Base-by-base conservation (phyloP, 2,329 filamentous ascomycete genomes). In the Cylindrodendrum hubeiense region DNA sequence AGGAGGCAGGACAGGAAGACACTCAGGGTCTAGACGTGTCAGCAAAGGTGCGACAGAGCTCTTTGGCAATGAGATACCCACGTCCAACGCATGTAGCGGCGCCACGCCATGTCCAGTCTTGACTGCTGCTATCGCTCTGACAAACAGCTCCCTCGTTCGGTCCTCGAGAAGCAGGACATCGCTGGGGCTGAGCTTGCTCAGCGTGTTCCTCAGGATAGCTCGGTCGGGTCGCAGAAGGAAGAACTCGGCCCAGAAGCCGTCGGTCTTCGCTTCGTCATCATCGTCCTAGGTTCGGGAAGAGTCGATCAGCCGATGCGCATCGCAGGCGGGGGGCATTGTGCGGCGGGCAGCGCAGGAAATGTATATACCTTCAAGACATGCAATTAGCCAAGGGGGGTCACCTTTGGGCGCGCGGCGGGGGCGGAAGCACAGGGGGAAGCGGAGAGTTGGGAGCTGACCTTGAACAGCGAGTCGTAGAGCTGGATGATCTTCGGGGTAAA, bases 231-330 rank as follows among this genome's bases (percentile, higher is more conserved):
- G 90, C 63, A 98, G 85, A 39, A 99, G 87, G 79, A 99, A 99
- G 82, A 99, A 94, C 80, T 98, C 96, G 71, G 89, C 87, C 96
- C 96, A 99, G 82, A 98, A 99, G 46, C 94, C 95, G 66, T 97
- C 94, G 1, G 93, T 88, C 67, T 91, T 91, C 28, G 94, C 91
- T 55, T 84, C 80, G 64, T 89, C 87, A 66, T 92, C 87, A 59
- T 90, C 87, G 69, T 91, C 89, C 82, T 92, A 69, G 78, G 67
- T 57, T 68, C 58, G 41, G 61, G 26, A 59, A 55, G 59, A 55
- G 49, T 68, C 66, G 65, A 70, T 80, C 75, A 79, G 74, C 74
- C 70, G 74, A 50, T 70, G 63, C 67, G 73, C 57, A 65, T 63
- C 17, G 65, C 43, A 50, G 49, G 57, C 13, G 53, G 37, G 44